Conservation (phyloP, 1,139 yeast genomes). For the Geotrichum citri-aurantii region DNA sequence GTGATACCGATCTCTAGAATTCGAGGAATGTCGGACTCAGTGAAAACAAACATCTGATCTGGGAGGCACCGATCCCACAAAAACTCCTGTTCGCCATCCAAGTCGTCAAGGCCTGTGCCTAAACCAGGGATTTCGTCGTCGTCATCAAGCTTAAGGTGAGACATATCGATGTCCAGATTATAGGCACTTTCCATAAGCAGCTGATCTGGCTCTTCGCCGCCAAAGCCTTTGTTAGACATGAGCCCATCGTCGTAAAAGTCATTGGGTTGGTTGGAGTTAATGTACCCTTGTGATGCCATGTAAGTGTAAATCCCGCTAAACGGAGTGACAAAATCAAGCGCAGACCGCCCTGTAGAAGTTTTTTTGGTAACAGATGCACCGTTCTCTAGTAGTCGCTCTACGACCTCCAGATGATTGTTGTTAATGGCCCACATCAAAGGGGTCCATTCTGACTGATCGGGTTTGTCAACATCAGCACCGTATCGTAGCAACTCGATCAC, state of each 20-base stretch:
- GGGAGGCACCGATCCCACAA: slow-evolving; percentile 39
- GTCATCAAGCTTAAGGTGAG: slow-evolving; percentile 28
- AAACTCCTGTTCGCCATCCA: slow-evolving; percentile 27
- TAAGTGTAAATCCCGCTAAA: slow-evolving; percentile 32
- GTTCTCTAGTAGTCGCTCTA: slow-evolving; percentile 33
- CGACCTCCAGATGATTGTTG: slow-evolving; percentile 37
- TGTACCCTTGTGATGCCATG: slow-evolving; percentile 29
- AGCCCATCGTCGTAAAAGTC: slow-evolving; percentile 33
- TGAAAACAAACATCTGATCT: slow-evolving; percentile 40
- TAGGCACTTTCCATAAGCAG: slow-evolving; percentile 32
- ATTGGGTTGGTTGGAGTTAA: slow-evolving; percentile 21
- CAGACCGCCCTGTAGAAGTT: slow-evolving; percentile 37
- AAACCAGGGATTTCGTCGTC: slow-evolving; percentile 19
- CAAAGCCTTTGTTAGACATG: slow-evolving; percentile 18
- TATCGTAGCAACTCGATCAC: slow-evolving; percentile 36
- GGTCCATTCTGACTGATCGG: slow-evolving; percentile 41
- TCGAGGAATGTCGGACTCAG: slow-evolving; percentile 36
- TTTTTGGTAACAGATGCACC: slow-evolving; percentile 34
- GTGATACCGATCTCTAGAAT: slow-evolving; percentile 38
- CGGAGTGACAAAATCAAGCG: slow-evolving; percentile 36
- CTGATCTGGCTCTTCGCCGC: slow-evolving; percentile 27
- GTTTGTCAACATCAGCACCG: slow-evolving; percentile 38
- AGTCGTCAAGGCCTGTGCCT: slow-evolving; percentile 19
- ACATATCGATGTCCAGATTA: slow-evolving; percentile 34
- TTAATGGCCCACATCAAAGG: slow-evolving; percentile 46